Percentiles rank a stretch among this genome's conserved stretches.
These are phyloP conservation scores for Sarcocystis neurona DNA, from an alignment of 169 alveolate species.

Conservation along the genomic window DNA sequence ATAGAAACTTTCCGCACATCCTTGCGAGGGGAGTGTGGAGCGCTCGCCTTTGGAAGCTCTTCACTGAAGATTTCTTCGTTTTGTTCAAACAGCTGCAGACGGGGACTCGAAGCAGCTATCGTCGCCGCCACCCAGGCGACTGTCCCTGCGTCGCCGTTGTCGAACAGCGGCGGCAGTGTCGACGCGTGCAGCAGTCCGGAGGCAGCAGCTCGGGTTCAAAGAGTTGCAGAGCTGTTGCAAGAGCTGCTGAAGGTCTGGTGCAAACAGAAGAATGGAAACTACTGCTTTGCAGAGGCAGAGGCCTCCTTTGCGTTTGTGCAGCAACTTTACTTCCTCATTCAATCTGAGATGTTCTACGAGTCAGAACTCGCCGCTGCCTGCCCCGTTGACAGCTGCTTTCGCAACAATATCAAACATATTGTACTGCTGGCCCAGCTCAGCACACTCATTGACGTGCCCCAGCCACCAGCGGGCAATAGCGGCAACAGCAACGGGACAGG, in stretches of 20 bases:
- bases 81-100: conserved; percentile 34
- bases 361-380: neutral
- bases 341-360: neutral
- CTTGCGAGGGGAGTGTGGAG: conserved; percentile 61
- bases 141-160: neutral
- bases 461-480: too few relatives aligned
- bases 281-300: conserved; percentile 55
- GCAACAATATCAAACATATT: conserved; percentile 43
- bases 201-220: conserved; percentile 2
- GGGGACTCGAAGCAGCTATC: neutral
- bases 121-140: too few relatives aligned
- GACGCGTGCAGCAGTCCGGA: neutral
- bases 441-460: conserved; percentile 26
- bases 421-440: conserved; percentile 47
- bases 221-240: conserved; percentile 4
- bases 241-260: conserved; percentile 45
- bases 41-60: conserved; percentile 55
- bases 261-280: conserved; percentile 21
- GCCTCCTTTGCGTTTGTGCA: conserved; percentile 41
- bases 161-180: neutral
- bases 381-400: conserved; percentile 55
- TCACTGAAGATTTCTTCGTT: conserved; percentile 53
- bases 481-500: too few relatives aligned
- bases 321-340: conserved; percentile 30
- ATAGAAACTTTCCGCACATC: neutral